phyloP scores from a whole-genome alignment of 257 asterid species.

The Solanum microdontum region DNA sequence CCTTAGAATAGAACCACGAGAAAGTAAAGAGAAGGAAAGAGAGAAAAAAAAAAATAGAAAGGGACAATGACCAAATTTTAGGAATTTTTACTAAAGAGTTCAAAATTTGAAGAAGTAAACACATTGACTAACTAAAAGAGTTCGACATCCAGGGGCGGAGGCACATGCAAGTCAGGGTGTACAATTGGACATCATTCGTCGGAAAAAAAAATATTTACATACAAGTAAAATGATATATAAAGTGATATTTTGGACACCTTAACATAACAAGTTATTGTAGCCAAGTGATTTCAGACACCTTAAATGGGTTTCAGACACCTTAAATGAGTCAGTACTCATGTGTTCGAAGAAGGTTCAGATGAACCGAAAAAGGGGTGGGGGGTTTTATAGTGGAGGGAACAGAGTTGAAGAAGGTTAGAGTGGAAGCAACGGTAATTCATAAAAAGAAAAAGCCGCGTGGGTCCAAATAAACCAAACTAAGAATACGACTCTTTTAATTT shows the following conservation, averaged over 20 bases:
- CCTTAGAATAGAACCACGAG: background rate
- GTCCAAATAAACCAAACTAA: slow-evolving; percentile 24
- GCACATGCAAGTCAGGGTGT: background rate
- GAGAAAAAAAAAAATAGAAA: too few relatives aligned
- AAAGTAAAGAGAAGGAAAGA: background rate
- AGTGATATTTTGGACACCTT: rapidly evolving
- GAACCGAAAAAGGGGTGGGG: too few relatives aligned
- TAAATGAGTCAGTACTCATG: too few relatives aligned
- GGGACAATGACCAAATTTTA: background rate
- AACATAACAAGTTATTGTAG: too few relatives aligned
- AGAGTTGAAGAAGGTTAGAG: slow-evolving; percentile 22
- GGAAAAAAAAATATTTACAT: rapidly evolving
- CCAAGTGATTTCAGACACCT: rapidly evolving
- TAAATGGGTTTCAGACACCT: too few relatives aligned
- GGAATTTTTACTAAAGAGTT: too few relatives aligned
- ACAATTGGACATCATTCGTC: rapidly evolving
- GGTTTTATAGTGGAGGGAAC: background rate
- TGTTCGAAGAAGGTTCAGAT: too few relatives aligned
- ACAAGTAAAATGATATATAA: too few relatives aligned
- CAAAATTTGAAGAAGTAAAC: too few relatives aligned
- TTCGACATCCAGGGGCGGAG: background rate
- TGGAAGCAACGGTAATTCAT: slow-evolving; percentile 34
- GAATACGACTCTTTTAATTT: slow-evolving; percentile 16
- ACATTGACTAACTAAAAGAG: background rate
- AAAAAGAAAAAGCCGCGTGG: slow-evolving; percentile 43